These are phyloP conservation scores for Verbascum thapsus DNA, from an alignment of 257 asterid genomes.

Conservation along the genomic window DNA sequence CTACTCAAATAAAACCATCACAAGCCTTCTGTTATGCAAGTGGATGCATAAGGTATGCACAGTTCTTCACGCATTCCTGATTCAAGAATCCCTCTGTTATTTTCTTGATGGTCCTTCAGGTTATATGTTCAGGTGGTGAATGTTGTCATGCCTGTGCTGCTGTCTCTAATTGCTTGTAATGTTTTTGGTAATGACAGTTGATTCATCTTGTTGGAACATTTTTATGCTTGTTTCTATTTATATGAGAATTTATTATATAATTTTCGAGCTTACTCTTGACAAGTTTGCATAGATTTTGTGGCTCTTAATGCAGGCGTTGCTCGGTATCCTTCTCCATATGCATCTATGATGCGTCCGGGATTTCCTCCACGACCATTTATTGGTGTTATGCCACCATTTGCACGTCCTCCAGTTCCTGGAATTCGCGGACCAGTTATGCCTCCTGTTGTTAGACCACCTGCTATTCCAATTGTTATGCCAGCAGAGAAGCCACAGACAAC, in stretches of 20 bases:
- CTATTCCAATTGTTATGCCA: slow-evolving; percentile 42
- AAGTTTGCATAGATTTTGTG: slow-evolving; percentile 70
- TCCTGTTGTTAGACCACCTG: slow-evolving; percentile 60
- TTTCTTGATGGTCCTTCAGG: slow-evolving; percentile 87
- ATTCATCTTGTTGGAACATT: slow-evolving; percentile 49
- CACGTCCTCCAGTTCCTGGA: slow-evolving; percentile 75
- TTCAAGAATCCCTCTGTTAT: slow-evolving; percentile 61
- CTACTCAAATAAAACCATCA: slow-evolving; percentile 52
- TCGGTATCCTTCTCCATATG: slow-evolving; percentile 73
- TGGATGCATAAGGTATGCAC: slow-evolving; percentile 82
- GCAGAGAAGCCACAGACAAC: slow-evolving; percentile 87
- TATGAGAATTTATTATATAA: slow-evolving; percentile 22
- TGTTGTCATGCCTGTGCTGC: slow-evolving; percentile 93
- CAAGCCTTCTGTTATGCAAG: slow-evolving; percentile 53
- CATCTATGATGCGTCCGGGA: slow-evolving; percentile 61
- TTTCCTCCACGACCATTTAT: slow-evolving; percentile 72
- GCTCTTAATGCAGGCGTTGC: slow-evolving; percentile 72
- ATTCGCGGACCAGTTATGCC: slow-evolving; percentile 71
- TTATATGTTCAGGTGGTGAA: slow-evolving; percentile 90
- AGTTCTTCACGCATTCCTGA: slow-evolving; percentile 58
- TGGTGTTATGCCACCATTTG: slow-evolving; percentile 67
- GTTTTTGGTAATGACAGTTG: slow-evolving; percentile 75
- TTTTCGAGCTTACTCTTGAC: slow-evolving; percentile 54
- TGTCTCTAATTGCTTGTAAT: slow-evolving; percentile 83
- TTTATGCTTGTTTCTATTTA: slow-evolving; percentile 39